A percentile compares a stretch with the other conserved stretches of the same genome.
phyloP scores from a whole-genome alignment of 148 eudicot genomes.

The Beta vulgaris region DNA sequence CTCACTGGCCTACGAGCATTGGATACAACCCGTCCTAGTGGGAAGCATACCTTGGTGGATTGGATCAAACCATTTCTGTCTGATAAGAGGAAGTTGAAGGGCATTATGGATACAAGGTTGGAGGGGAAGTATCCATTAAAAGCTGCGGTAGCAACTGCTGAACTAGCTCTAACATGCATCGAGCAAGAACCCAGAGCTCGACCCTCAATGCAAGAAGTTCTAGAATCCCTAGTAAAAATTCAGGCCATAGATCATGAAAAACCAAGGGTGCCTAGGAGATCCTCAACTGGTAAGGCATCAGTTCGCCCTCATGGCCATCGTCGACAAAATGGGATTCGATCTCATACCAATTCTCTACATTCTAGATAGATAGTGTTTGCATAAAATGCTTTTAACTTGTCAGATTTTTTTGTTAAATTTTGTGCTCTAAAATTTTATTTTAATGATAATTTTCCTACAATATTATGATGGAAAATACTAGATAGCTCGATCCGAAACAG shows the following conservation, averaged over 20 bases:
- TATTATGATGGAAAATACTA: conserved; percentile 4
- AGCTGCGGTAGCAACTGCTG: conserved; percentile 55
- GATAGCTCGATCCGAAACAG: background rate
- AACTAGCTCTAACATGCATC: conserved; percentile 65
- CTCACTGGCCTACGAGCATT: conserved; percentile 63
- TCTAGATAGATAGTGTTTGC: conserved; percentile 16
- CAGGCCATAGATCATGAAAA: conserved; percentile 34
- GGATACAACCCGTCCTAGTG: conserved; percentile 52
- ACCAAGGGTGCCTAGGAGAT: conserved; percentile 38
- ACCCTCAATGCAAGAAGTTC: conserved; percentile 77
- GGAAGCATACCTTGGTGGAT: conserved; percentile 42
- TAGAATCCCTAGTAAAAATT: conserved; percentile 43
- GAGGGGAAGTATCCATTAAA: conserved; percentile 68
- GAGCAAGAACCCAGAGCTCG: conserved; percentile 45
- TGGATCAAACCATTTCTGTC: conserved; percentile 69
- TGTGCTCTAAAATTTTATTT: background rate
- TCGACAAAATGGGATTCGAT: conserved; percentile 27
- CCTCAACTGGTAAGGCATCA: conserved; percentile 16
- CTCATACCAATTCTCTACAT: conserved; percentile 27
- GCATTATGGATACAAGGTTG: conserved; percentile 62
- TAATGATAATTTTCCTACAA: background rate
- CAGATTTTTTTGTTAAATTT: background rate
- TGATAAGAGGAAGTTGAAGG: conserved; percentile 50
- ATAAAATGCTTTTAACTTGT: background rate
- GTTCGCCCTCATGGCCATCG: conserved; percentile 25